These are phyloP conservation scores for Postia placenta DNA, from an alignment of 768 basidiomycete genomes.

Conservation along the genomic window DNA sequence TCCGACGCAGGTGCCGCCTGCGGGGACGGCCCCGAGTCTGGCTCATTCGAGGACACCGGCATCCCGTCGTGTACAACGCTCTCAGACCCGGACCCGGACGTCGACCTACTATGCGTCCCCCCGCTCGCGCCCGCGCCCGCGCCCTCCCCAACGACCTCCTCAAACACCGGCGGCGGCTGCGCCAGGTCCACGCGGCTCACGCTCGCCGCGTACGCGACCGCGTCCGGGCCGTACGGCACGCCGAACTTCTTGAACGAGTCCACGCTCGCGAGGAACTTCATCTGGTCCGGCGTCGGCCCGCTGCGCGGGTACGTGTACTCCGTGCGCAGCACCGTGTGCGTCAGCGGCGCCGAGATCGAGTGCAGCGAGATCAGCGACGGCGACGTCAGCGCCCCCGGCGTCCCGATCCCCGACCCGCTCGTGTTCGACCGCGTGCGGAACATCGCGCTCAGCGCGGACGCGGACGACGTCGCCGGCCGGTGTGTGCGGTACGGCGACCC, in stretches of 20 bases:
- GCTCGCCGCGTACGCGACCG: slow-evolving; percentile 56
- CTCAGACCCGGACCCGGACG: neutral
- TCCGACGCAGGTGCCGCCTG: neutral
- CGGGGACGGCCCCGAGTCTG: neutral
- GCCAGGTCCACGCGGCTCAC: slow-evolving; percentile 34
- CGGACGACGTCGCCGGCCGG: slow-evolving; percentile 32
- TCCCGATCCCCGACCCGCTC: slow-evolving; percentile 19
- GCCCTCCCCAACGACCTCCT: slow-evolving; percentile 13
- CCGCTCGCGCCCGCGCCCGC: neutral
- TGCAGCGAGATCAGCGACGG: slow-evolving; percentile 67
- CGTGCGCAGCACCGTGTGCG: slow-evolving; percentile 65
- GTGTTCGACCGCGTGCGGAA: slow-evolving; percentile 49
- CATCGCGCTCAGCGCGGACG: slow-evolving; percentile 30
- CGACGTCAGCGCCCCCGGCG: slow-evolving; percentile 37
- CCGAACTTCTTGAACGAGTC: slow-evolving; percentile 67
- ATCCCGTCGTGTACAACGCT: neutral
- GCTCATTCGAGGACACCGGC: slow-evolving; percentile 1
- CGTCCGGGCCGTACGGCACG: slow-evolving; percentile 71
- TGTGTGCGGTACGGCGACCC: slow-evolving; percentile 17
- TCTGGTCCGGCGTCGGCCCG: slow-evolving; percentile 56
- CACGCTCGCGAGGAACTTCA: slow-evolving; percentile 64
- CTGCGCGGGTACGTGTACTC: slow-evolving; percentile 62
- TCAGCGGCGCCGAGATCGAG: slow-evolving; percentile 71
- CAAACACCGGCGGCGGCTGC: slow-evolving; percentile 33
- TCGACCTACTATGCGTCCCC: neutral